Evolutionary conservation across 371 early-diverging fungal species (phyloP), one percentile per base, ranked within the genome.

Genomic region (Syncephalastrum monosporum): DNA sequence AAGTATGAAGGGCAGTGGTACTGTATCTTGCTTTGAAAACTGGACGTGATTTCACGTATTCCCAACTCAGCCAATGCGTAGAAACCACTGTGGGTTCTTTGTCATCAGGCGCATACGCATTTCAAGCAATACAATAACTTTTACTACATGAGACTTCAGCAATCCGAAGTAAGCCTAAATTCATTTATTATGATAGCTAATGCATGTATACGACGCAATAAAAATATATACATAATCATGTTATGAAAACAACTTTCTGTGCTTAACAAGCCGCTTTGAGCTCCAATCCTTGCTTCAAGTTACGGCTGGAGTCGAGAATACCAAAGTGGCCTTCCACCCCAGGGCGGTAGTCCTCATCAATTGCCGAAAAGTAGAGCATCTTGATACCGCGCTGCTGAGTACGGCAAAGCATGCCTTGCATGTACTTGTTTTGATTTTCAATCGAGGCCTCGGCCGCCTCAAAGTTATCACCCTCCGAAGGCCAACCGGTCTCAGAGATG

Each of bases 401-500:
- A 13, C 68, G 60, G 60, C 86, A 85, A 13, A 82, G 51, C 7
- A 75, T 71, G 15, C 65, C 65, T 3, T 59, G 53, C 23, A 79
- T 45, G 54, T 72, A 70, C 55, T 64, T 55, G 52, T 72, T 67
- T 57, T 81, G 67, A 53, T 85, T 86, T 7, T 71, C 63, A 15
- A 79, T 67, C 13, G 82, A 79, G 6, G 85, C 71, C 38, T 71
- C 69, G 3, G 82, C 67, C 10, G 61, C 64, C 3, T 70, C 83
- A 60, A 66, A 82, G 64, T 78, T 75, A 29, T 50, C 68, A 17
- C 88, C 87, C 16, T 42, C 70, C 19, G 82, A 71, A 27, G 88
- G 88, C 87, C 87, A 87, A 17, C 88, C 88, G 25, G 85, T 85
- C 65, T 87, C 86, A 33, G 82, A 77, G 24, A 86, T 77, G n/a